These are phyloP conservation scores for Eucalyptus dawsonii DNA, from an alignment of 345 rosid genomes.

Conservation along the genomic window DNA sequence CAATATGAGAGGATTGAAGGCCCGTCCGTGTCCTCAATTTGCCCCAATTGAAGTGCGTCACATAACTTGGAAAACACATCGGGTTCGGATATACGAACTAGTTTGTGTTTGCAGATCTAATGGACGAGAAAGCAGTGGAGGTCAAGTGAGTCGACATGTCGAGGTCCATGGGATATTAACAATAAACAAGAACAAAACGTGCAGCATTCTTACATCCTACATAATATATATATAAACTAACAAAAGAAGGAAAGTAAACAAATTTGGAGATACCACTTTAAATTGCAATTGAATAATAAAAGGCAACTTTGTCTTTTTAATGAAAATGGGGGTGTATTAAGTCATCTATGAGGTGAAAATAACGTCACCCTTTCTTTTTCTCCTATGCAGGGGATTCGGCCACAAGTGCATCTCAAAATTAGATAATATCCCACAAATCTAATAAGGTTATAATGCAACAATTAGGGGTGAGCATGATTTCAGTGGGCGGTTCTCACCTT, in stretches of 20 bases:
- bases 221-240: no score
- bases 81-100: rapidly evolving
- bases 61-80: no score
- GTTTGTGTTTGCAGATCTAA: not conserved
- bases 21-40: not conserved
- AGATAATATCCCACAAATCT: not conserved
- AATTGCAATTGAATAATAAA: no score
- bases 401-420: not conserved
- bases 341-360: no score
- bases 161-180: not conserved
- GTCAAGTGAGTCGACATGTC: not conserved
- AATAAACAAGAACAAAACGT: no score
- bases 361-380: not conserved
- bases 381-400: not conserved
- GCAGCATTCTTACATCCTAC: no score
- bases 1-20: not conserved
- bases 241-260: no score
- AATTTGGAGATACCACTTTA: no score
- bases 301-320: no score
- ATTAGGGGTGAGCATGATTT: not conserved
- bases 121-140: not conserved
- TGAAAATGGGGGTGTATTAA: no score
- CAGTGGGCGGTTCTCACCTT: rapidly evolving
- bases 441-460: not conserved
- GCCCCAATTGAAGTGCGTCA: not conserved